Evolutionary conservation across 2,329 filamentous ascomycete species (phyloP).

Genomic region (Didymella glomerata): DNA sequence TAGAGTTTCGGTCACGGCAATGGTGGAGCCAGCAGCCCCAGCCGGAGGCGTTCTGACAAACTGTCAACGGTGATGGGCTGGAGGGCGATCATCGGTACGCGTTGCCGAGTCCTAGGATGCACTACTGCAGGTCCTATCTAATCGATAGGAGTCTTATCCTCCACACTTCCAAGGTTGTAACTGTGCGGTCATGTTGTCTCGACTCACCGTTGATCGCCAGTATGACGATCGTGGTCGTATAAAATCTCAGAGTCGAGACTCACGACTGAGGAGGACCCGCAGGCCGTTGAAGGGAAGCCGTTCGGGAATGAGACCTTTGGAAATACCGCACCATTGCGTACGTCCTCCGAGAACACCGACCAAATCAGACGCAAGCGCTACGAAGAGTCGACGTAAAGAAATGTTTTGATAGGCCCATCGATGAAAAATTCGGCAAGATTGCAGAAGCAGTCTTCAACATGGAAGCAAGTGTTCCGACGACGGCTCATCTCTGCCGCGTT

Average conservation of each 20-base stretch:
- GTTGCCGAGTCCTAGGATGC: constrained; percentile 13
- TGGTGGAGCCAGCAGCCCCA: constrained; percentile 4
- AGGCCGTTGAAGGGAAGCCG: background rate
- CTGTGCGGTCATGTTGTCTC: background rate
- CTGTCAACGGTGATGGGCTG: constrained; percentile 11
- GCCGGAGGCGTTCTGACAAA: constrained; percentile 8
- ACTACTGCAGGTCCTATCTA: constrained; percentile 32
- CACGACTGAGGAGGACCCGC: background rate
- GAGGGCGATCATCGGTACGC: constrained; percentile 16
- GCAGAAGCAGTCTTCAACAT: constrained; percentile 3
- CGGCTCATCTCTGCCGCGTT: constrained; percentile 15
- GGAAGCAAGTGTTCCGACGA: constrained; percentile 9
- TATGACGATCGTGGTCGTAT: background rate
- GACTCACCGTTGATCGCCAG: constrained; percentile 6
- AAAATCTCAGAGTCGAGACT: background rate
- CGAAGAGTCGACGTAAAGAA: constrained; percentile 5
- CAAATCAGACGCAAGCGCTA: constrained; percentile 1
- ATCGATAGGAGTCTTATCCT: constrained; percentile 35
- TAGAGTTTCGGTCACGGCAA: background rate
- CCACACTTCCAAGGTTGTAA: constrained; percentile 8
- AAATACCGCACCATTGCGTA: background rate
- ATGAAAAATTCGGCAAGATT: background rate
- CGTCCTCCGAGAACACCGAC: background rate
- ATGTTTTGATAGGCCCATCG: constrained; percentile 4
- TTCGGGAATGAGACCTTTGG: background rate